Percentiles rank a stretch among this genome's conserved stretches.
phyloP scores from a whole-genome alignment of 2,329 filamentous ascomycete species.

The Pseudogymnoascus sp. region DNA sequence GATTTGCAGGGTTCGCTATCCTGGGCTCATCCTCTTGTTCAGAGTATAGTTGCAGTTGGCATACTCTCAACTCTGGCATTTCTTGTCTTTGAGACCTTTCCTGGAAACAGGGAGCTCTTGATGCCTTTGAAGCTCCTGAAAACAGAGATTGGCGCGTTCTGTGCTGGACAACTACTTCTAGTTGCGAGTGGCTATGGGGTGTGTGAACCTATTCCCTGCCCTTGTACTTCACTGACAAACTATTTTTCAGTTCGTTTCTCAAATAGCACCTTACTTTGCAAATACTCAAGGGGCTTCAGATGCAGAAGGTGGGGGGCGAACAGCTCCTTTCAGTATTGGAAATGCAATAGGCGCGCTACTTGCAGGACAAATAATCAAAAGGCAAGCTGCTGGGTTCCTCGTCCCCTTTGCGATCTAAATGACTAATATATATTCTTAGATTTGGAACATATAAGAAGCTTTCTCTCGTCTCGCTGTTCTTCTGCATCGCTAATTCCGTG shows the following conservation, averaged over 20 bases:
- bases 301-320: neutral
- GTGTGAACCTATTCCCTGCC: constrained; percentile 4
- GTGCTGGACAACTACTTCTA: constrained; percentile 15
- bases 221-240: constrained; percentile 6
- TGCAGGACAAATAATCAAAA: constrained; percentile 8
- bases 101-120: constrained; percentile 16
- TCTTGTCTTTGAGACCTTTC: constrained; percentile 14
- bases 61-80: constrained; percentile 12
- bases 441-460: constrained; percentile 17
- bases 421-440: constrained; percentile 9
- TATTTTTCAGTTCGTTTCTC: constrained; percentile 15
- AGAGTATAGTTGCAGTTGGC: constrained; percentile 12
- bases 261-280: constrained; percentile 14
- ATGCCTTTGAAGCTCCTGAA: constrained; percentile 16
- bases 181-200: constrained; percentile 17
- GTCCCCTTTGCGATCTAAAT: neutral
- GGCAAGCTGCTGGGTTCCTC: constrained; percentile 5
- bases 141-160: constrained; percentile 17
- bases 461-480: constrained; percentile 14
- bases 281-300: constrained; percentile 7
- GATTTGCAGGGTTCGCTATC: constrained; percentile 14
- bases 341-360: neutral
- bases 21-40: constrained; percentile 14
- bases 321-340: constrained; percentile 5
- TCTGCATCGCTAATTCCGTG: constrained; percentile 14